Evolutionary conservation across 352 stramenopile genomes (phyloP).

Genomic region (Globisporangium canariense): DNA sequence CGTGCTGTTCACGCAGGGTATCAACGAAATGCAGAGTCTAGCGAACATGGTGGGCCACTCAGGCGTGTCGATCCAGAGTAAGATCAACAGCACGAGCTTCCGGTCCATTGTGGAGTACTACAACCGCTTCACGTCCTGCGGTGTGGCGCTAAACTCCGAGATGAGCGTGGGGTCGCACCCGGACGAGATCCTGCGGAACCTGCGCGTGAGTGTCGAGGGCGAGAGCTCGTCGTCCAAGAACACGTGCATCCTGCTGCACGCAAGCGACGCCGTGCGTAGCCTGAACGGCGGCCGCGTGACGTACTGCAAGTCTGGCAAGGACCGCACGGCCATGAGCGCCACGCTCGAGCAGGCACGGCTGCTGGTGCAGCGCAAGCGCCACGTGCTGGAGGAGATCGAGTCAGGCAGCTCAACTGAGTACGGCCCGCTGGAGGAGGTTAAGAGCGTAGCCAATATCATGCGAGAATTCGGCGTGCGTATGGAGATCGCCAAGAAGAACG

Average conservation of each 20-base stretch:
- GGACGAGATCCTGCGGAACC: slow-evolving; percentile 65
- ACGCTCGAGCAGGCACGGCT: slow-evolving; percentile 94
- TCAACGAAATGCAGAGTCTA: slow-evolving; percentile 94
- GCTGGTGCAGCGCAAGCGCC: slow-evolving; percentile 71
- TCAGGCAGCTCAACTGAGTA: slow-evolving; percentile 34
- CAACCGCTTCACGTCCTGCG: slow-evolving; percentile 48
- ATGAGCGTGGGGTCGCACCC: slow-evolving; percentile 54
- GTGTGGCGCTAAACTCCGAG: slow-evolving; percentile 34
- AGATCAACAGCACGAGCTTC: slow-evolving; percentile 82
- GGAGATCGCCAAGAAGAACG: slow-evolving; percentile 97
- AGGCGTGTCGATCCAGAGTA: slow-evolving; percentile 76
- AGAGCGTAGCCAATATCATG: slow-evolving; percentile 84
- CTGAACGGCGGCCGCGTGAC: slow-evolving; percentile 91
- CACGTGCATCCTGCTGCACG: slow-evolving; percentile 83
- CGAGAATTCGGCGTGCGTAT: slow-evolving; percentile 92
- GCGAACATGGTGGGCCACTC: slow-evolving; percentile 86
- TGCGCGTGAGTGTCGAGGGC: slow-evolving; percentile 58
- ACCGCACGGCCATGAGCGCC: slow-evolving; percentile 96
- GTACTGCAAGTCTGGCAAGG: slow-evolving; percentile 98
- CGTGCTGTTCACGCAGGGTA: slow-evolving; percentile 87
- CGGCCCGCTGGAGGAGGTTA: slow-evolving; percentile 72
- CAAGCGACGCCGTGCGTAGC: slow-evolving; percentile 82
- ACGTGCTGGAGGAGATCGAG: slow-evolving; percentile 76
- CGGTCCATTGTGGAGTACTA: slow-evolving; percentile 74
- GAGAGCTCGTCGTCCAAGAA: slow-evolving; percentile 85